Conservation (phyloP, 2,329 filamentous ascomycete species). For the Podosphaera aphanis region DNA sequence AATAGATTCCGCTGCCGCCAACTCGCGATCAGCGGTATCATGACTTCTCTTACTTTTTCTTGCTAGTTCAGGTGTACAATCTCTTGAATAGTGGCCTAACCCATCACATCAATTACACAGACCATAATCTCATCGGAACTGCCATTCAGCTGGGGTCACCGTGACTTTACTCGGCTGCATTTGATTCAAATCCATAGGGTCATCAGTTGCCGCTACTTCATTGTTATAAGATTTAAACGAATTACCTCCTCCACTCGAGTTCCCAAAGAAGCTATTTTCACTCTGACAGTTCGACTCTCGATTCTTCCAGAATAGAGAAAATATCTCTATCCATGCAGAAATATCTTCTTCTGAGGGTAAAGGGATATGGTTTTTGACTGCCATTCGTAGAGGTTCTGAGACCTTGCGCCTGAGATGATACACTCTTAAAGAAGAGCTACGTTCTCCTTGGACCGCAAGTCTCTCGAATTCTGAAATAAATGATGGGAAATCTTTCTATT, state of each 20-base stretch:
- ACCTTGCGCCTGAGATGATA: neutral
- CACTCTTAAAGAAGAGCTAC: neutral
- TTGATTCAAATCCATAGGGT: neutral
- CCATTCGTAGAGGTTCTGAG: neutral
- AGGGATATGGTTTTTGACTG: neutral
- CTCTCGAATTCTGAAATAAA: neutral
- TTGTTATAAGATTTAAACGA: no score
- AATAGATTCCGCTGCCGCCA: neutral
- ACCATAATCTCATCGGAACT: neutral
- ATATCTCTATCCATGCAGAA: neutral
- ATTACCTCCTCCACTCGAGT: no score
- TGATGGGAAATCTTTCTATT: neutral
- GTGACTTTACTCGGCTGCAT: neutral
- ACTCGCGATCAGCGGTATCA: neutral
- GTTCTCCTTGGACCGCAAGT: no score
- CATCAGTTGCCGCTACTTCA: neutral
- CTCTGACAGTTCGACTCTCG: no score
- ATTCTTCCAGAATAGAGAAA: neutral
- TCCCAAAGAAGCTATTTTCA: no score
- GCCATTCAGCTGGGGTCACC: neutral
- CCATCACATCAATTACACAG: neutral
- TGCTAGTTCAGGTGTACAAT: neutral
- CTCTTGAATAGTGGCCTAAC: neutral
- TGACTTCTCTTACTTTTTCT: neutral
- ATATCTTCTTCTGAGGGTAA: neutral